These are phyloP conservation scores for Fragaria vesca DNA, from an alignment of 306 rosid genomes.

Conservation along the genomic window DNA sequence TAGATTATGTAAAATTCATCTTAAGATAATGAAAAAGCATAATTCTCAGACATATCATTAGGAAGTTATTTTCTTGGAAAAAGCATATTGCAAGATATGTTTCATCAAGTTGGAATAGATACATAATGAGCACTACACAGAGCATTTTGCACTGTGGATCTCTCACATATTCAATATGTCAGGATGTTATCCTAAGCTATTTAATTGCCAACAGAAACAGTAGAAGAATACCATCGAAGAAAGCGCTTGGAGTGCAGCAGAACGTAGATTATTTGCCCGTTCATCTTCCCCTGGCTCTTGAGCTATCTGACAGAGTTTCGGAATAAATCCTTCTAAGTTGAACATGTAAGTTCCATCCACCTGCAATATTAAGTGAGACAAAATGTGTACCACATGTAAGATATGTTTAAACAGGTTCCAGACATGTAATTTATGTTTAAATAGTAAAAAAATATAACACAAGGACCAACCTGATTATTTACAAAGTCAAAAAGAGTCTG, in stretches of 20 bases:
- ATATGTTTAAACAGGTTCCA: not conserved
- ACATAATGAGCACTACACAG: not conserved
- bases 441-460: not conserved
- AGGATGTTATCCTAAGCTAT: not conserved
- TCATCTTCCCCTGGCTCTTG: constrained; percentile 84
- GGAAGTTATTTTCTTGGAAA: not conserved
- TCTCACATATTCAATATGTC: not conserved
- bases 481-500: constrained; percentile 79
- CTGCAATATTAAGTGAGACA: constrained; percentile 42
- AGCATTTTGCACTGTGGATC: not conserved
- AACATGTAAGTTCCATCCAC: constrained; percentile 73
- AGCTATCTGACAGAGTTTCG: constrained; percentile 80
- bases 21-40: not conserved
- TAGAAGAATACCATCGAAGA: constrained; percentile 74
- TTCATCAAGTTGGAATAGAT: not conserved
- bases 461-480: constrained; percentile 74
- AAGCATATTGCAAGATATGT: not conserved
- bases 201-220: constrained; percentile 12
- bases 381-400: not conserved
- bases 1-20: not conserved
- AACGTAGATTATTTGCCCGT: constrained; percentile 43
- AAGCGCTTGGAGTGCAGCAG: constrained; percentile 79
- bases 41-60: constrained; percentile 6
- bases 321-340: constrained; percentile 76
- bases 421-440: constrained; percentile 3